These are phyloP conservation scores for Aspergillus viridinutans DNA, from an alignment of 2,329 filamentous ascomycete genomes.

Conservation along the genomic window DNA sequence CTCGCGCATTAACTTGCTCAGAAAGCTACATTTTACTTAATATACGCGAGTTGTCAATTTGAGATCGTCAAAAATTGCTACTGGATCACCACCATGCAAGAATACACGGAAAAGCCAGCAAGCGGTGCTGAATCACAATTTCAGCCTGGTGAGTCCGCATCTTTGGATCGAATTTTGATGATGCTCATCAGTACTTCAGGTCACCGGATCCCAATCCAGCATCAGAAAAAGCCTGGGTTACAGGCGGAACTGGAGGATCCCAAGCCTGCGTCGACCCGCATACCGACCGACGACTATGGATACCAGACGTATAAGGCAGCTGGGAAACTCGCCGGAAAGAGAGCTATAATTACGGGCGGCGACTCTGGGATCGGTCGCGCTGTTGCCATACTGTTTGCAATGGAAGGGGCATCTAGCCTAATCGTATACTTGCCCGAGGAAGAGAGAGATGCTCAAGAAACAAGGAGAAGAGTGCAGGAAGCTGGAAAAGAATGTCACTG, in stretches of 20 bases:
- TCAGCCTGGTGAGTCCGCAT: conserved; percentile 23
- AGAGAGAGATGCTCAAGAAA: conserved; percentile 70
- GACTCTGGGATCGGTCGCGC: conserved; percentile 76
- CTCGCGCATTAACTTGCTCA: neutral
- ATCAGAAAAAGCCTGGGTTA: conserved; percentile 52
- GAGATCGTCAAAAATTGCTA: neutral
- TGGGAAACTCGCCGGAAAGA: conserved; percentile 70
- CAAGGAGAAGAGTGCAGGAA: conserved; percentile 65
- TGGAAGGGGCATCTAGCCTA: conserved; percentile 71
- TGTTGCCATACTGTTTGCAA: conserved; percentile 70
- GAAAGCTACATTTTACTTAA: neutral
- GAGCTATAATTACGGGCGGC: conserved; percentile 74
- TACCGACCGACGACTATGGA: conserved; percentile 65
- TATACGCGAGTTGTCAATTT: neutral
- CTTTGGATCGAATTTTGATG: neutral
- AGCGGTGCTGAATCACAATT: conserved; percentile 28
- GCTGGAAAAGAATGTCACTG: conserved; percentile 63
- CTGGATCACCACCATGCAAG: conserved; percentile 10
- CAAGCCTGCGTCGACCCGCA: conserved; percentile 58
- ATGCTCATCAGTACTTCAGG: conserved; percentile 30
- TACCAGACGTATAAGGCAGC: conserved; percentile 69
- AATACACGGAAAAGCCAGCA: conserved; percentile 10
- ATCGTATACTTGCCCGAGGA: conserved; percentile 74
- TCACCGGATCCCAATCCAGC: conserved; percentile 48
- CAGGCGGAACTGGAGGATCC: conserved; percentile 54